These are phyloP conservation scores for Microascus cirrosus DNA, from an alignment of 2,329 filamentous ascomycete species.

Conservation along the genomic window DNA sequence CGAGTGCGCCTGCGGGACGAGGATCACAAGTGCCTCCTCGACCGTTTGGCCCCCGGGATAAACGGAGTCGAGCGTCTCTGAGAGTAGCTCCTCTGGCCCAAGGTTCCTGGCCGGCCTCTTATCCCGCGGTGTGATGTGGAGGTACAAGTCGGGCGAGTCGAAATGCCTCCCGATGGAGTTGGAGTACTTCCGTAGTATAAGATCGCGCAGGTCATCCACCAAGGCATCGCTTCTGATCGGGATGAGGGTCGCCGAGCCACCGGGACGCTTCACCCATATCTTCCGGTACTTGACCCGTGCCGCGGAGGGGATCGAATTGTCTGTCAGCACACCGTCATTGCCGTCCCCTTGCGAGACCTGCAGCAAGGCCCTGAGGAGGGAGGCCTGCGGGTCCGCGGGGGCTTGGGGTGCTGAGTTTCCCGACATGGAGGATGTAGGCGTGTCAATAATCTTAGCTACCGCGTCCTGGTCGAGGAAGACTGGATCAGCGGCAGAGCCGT, in stretches of 20 bases:
- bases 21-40: conserved; percentile 83
- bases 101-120: conserved; percentile 44
- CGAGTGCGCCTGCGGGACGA: conserved; percentile 71
- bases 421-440: conserved; percentile 16
- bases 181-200: conserved; percentile 84
- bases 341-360: conserved; percentile 28
- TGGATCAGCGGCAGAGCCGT: neutral
- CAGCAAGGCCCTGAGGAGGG: conserved; percentile 41
- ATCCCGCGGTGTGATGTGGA: conserved; percentile 68
- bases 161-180: conserved; percentile 85
- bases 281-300: conserved; percentile 58
- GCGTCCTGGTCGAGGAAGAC: neutral
- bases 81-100: conserved; percentile 78
- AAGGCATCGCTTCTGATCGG: conserved; percentile 78
- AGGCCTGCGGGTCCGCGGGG: conserved; percentile 16
- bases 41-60: conserved; percentile 81
- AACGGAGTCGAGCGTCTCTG: conserved; percentile 65
- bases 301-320: conserved; percentile 22
- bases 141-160: conserved; percentile 78
- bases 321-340: conserved; percentile 22
- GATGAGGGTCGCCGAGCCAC: conserved; percentile 78
- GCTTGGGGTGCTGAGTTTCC: conserved; percentile 34
- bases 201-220: conserved; percentile 88
- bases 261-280: conserved; percentile 87
- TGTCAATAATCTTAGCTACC: neutral